Conservation (phyloP, 148 eudicot species). For the Persicaria tinctoria region DNA sequence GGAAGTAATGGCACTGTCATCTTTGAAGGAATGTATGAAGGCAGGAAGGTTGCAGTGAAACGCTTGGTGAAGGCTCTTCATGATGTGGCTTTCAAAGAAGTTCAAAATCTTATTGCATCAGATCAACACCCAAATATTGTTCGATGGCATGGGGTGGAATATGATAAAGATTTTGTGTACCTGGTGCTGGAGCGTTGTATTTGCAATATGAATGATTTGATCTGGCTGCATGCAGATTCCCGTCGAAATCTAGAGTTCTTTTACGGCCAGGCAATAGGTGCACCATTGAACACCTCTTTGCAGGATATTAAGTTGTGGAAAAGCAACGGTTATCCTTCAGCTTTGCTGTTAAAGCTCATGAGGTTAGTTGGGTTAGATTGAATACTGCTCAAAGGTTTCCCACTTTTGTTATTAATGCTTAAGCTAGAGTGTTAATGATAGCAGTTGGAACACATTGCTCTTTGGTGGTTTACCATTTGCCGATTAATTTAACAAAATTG, state of each 20-base stretch:
- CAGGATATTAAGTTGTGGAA: slow-evolving; percentile 56
- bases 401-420: background rate
- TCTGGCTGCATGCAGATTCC: slow-evolving; percentile 30
- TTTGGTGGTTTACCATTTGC: background rate
- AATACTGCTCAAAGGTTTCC: slow-evolving; percentile 3
- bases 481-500: background rate
- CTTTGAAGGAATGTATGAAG: slow-evolving; percentile 85
- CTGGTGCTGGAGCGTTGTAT: slow-evolving; percentile 78
- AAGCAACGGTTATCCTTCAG: slow-evolving; percentile 72
- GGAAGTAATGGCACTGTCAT: slow-evolving; percentile 97
- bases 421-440: background rate
- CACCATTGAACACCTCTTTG: background rate
- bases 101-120: slow-evolving; percentile 89
- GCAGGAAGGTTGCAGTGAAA: slow-evolving; percentile 91
- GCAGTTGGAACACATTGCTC: background rate
- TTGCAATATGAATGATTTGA: slow-evolving; percentile 68
- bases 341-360: slow-evolving; percentile 69
- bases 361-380: slow-evolving; percentile 40
- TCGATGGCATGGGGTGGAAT: slow-evolving; percentile 88
- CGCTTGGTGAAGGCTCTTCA: slow-evolving; percentile 84
- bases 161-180: slow-evolving; percentile 80
- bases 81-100: slow-evolving; percentile 86
- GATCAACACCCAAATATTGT: slow-evolving; percentile 89
- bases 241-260: background rate
- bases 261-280: background rate